Percentiles rank a stretch among this genome's conserved stretches.
phyloP scores from a whole-genome alignment of 306 rosid species.

The Coriaria nepalensis region DNA sequence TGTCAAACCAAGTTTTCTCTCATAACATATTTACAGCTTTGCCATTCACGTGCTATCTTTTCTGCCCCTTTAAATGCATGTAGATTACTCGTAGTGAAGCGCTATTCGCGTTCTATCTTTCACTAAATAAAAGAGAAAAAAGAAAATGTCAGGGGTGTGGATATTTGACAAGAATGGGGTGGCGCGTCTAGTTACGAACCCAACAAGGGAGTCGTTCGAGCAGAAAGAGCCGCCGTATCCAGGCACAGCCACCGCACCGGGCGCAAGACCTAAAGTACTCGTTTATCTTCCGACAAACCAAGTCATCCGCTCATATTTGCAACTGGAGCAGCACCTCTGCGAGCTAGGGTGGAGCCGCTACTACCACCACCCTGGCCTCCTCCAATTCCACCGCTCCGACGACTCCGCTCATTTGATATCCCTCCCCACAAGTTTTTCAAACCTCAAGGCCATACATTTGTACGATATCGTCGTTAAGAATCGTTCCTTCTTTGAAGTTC shows the following conservation, averaged over 20 bases:
- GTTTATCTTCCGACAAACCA: slow-evolving; percentile 59
- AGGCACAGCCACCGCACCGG: slow-evolving; percentile 71
- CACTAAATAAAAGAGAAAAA: too few relatives aligned
- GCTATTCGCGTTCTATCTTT: too few relatives aligned
- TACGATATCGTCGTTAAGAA: slow-evolving; percentile 74
- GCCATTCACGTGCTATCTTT: not conserved
- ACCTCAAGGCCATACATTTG: slow-evolving; percentile 45
- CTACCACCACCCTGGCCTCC: slow-evolving; percentile 20
- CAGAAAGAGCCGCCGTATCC: slow-evolving; percentile 29
- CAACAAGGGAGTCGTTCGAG: slow-evolving; percentile 78
- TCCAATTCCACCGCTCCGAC: slow-evolving; percentile 78
- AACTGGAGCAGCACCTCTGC: slow-evolving; percentile 54
- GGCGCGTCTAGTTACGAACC: slow-evolving; percentile 50
- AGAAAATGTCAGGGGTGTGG: slow-evolving; percentile 99
- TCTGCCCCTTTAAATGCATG: not conserved
- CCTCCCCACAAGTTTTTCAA: slow-evolving; percentile 34
- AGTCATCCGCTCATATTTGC: slow-evolving; percentile 39
- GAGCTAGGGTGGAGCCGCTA: slow-evolving; percentile 80
- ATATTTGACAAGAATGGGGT: slow-evolving; percentile 85
- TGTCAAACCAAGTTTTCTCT: too few relatives aligned
- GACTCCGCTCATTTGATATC: slow-evolving; percentile 50
- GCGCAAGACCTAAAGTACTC: slow-evolving; percentile 60
- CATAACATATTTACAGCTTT: too few relatives aligned
- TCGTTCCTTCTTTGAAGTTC: slow-evolving; percentile 60
- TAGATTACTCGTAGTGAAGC: too few relatives aligned